These are phyloP conservation scores for Ananas comosus DNA, from an alignment of 176 grass and related monocot genomes.

Conservation along the genomic window DNA sequence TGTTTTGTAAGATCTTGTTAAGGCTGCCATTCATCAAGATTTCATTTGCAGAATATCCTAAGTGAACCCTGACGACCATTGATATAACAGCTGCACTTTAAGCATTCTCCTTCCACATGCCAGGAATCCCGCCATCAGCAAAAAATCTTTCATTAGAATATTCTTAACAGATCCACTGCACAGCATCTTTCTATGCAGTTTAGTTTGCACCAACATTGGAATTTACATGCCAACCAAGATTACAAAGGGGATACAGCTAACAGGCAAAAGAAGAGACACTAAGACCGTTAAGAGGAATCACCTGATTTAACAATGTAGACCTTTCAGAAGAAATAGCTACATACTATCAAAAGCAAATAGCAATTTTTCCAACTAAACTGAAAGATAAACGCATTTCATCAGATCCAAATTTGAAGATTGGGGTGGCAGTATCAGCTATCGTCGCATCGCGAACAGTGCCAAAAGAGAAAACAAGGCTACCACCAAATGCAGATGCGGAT, in stretches of 20 bases:
- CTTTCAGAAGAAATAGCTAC: not conserved
- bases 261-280: not conserved
- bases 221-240: not conserved
- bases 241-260: not conserved
- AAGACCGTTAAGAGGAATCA: not conserved
- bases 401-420: slow-evolving; percentile 43
- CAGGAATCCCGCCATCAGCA: not conserved
- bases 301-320: not conserved
- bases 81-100: too few species aligned
- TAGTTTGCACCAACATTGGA: not conserved
- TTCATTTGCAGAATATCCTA: too few species aligned
- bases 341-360: slow-evolving; percentile 21
- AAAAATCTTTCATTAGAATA: not conserved
- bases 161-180: not conserved
- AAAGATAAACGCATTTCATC: slow-evolving; percentile 31
- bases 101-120: slow-evolving; percentile 12
- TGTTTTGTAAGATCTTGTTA: too few species aligned
- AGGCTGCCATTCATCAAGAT: too few species aligned
- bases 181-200: not conserved
- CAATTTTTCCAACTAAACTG: slow-evolving; percentile 13
- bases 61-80: too few species aligned
- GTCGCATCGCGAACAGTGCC: not conserved
- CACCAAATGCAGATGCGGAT: not conserved
- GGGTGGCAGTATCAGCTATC: slow-evolving; percentile 1
- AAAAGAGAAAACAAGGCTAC: slow-evolving; percentile 25